Evolutionary conservation across 2,329 filamentous ascomycete genomes (phyloP), one percentile per base, ranked within the genome.

Genomic region (Proliferodiscus dingleyae): DNA sequence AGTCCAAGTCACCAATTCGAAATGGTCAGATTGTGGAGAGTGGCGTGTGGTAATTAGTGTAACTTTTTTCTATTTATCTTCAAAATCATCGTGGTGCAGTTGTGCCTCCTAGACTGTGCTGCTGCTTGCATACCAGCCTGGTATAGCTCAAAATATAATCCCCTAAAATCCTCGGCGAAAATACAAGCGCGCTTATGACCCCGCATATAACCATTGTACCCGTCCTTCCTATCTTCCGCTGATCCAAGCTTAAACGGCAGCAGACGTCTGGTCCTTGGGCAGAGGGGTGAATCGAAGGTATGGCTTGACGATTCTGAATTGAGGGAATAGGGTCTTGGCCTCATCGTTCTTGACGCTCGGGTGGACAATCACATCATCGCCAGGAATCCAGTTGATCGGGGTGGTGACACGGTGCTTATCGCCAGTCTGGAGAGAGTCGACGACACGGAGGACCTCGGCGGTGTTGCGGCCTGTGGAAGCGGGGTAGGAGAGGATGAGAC

Each of bases 291-390:
- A 89, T 66, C 86, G 76, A 64, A 90, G 74, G 70, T 90, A 85
- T 46, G 79, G 79, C 75, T 83, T 83, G 66, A 83, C 76, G 55
- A 76, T 75, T 63, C 75, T 74, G 69, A 82, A 78, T 53, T 91
- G 77, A 52, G 87, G 87, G 77, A 95, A 95, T 64, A 95, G 82
- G 71, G 85, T 81, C 77, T 83, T 84, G 64, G 89, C 90, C 71
- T 93, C 84, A 67, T 87, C 86, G 52, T 88, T 89, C 66, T 80
- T 85, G 65, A 95, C 81, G 51, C 74, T 75, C 37, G 89, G 88
- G 64, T 89, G 88, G 53, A 96, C 87, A 64, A 96, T 95, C 58
- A 95, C 90, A 66, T 96, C 89, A 62, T 95, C 85, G 44, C 89
- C 89, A 36, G 81, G 82, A 30, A 83, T 74, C 89, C 89, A 95